Evolutionary conservation across 768 basidiomycete genomes (phyloP), one percentile per base, ranked within the genome.

Genomic region (Pholiota microspora): DNA sequence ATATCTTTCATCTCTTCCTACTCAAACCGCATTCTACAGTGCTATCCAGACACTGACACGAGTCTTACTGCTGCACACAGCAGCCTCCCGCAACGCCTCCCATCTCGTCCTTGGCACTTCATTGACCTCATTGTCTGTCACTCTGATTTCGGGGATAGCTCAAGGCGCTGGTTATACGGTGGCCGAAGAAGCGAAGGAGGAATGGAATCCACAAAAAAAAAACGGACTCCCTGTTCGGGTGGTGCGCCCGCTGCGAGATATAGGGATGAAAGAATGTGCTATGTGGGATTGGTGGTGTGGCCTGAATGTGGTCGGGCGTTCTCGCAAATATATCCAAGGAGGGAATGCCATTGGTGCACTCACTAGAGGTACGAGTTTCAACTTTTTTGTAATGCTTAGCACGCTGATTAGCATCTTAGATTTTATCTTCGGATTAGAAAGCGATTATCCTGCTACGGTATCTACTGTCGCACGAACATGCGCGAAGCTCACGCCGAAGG

Each of bases 361-460:
- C 28, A 93, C 91, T 3, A 82, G 85, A 78, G 83, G 90, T 88
- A 61, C n/a, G 52, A 24, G n/a, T 53, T 34, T 27, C 21, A 16
- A 27, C 29, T 45, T 48, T 18, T 25, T 15, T 51, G 31, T 51
- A 7, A 46, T 21, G 18, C 31, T 21, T 45, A 25, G 13, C 34
- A 23, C 16, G 8, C 40, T 42, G 7, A 42, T 23, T 23, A 2
- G 8, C 16, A 8, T 42, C 23, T 45, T 32, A 92, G 92, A 86
- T 65, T 94, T 93, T 61, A 89, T 94, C 53, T 69, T 87, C 16
- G 86, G 89, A 2, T 65, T 94, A 25, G 92, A 94, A 69, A 82
- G 78, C 48, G 85, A 92, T 66, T 94, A 88, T 66, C 92, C 92
- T 3, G 90, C 91, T 0, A 94, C 92, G 0, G 92, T 93, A 9